Evolutionary conservation across 2,329 filamentous ascomycete species (phyloP), one percentile per base, ranked within the genome.

Genomic region (Rutstroemia sydowiana): DNA sequence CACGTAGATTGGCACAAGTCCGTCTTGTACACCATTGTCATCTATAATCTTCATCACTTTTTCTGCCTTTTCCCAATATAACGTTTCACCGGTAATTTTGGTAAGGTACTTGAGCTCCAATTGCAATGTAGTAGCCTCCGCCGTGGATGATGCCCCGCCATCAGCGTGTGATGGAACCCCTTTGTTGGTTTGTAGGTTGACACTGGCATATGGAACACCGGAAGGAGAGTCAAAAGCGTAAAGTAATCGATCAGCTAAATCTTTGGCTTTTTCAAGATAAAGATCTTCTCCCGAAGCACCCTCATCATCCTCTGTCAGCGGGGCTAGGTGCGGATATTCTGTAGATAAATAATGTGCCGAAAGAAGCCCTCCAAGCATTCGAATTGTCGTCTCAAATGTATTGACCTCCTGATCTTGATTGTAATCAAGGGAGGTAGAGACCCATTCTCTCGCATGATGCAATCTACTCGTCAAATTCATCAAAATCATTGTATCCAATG

Each of bases 91-190:
- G 0, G 91, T 98, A 53, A 98, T 75, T 69, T 95, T 95, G 45
- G 93, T 86, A 14, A 98, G 76, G 65, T 98, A 98, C 69, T 97
- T 97, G 75, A 97, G 89, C 68, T 98, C 93, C 10, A 98, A 80
- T 71, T 98, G 93, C 42, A 98, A 69, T 8, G 87, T 93, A 2
- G 92, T 89, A 0, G 92, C 87, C 73, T 98, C 93, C 2, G 93
- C 91, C 0, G 92, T 97, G 2, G 92, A 96, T 0, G 91, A 93
- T 7, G 92, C 89, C 9, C 93, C 93, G 16, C 78, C 81, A 65
- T 95, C 89, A 18, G 81, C 81, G 65, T 97, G 91, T 2, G 92
- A 93, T 11, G 79, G 78, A 42, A 95, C 79, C 11, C 90, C 89
- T 64, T 84, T 73, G 48, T 79, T 82, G 30, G 84, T 87, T 61